A percentile compares a stretch with the other conserved stretches of the same genome.
Conservation (phyloP, 2,329 filamentous ascomycete species). For the Parastagonospora nodorum region DNA sequence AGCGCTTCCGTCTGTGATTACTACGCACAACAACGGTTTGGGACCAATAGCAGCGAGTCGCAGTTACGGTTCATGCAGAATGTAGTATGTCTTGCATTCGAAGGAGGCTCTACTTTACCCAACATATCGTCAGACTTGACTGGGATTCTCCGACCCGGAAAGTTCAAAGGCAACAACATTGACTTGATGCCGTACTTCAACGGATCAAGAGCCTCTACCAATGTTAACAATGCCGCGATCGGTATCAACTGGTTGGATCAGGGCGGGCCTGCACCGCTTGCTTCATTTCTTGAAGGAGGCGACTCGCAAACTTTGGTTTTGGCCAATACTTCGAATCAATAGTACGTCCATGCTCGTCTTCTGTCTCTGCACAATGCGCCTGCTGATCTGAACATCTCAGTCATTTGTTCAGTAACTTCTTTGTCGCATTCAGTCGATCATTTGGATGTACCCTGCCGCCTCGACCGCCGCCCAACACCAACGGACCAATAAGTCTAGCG, state of each 20-base stretch:
- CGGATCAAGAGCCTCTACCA: conserved; percentile 1
- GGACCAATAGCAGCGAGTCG: conserved; percentile 2
- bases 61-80: conserved; percentile 5
- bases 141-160: conserved; percentile 1
- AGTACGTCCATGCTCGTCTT: neutral
- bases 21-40: conserved; percentile 1
- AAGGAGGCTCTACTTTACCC: neutral
- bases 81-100: conserved; percentile 2
- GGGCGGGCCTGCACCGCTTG: conserved; percentile 1
- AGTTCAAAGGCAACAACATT: neutral
- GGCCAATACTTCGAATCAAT: conserved; percentile 3
- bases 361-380: neutral
- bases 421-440: conserved; percentile 2
- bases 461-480: conserved; percentile 1
- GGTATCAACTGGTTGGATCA: conserved; percentile 6
- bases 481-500: neutral
- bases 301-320: neutral
- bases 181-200: conserved; percentile 2
- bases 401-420: conserved; percentile 4
- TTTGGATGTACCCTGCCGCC: conserved; percentile 3
- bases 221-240: conserved; percentile 5
- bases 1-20: conserved; percentile 2
- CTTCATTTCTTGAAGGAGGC: conserved; percentile 2
- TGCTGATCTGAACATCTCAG: neutral
- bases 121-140: conserved; percentile 3